phyloP scores from a whole-genome alignment of 148 eudicot genomes.

The Rhododendron williamsianum region DNA sequence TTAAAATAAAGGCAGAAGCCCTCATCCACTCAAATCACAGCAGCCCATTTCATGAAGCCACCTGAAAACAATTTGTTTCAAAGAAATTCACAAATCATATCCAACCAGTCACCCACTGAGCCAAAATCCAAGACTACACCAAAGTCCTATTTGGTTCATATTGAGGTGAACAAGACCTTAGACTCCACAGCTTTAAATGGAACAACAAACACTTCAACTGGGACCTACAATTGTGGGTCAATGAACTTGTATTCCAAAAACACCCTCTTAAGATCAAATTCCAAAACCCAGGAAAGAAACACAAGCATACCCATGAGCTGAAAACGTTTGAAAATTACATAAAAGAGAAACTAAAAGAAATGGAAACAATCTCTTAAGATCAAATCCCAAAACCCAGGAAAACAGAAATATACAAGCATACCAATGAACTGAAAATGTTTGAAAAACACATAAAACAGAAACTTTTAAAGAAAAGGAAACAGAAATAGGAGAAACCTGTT shows the following conservation, averaged over 20 bases:
- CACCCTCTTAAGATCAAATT: background rate
- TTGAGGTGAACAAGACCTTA: background rate
- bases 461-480: background rate
- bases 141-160: background rate
- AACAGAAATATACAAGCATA: background rate
- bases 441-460: background rate
- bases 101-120: background rate
- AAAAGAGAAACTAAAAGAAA: background rate
- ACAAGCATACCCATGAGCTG: background rate
- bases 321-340: background rate
- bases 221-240: background rate
- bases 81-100: background rate
- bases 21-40: background rate
- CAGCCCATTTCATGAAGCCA: background rate
- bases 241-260: background rate
- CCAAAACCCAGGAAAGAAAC: background rate
- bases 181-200: background rate
- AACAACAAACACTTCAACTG: background rate
- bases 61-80: background rate
- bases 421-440: background rate
- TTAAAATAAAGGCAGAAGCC: background rate
- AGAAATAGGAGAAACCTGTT: conserved; percentile 39
- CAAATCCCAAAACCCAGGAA: background rate
- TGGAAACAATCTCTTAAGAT: background rate
- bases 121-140: background rate